Base-by-base conservation (phyloP, 768 basidiomycete genomes). In the Lactarius tabidus region DNA sequence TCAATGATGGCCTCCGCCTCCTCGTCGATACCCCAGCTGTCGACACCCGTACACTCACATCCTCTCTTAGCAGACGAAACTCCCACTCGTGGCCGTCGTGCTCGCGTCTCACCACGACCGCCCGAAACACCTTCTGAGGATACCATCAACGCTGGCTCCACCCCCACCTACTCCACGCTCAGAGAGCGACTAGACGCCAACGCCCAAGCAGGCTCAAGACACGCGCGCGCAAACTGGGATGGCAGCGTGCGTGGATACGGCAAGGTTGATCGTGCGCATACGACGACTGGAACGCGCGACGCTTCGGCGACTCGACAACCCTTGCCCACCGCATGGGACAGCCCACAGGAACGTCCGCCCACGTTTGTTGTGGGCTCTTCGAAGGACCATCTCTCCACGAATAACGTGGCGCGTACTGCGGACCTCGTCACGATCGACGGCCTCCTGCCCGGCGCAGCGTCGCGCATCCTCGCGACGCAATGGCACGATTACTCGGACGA, bases 401-500 rank as follows among this genome's bases (percentile, higher is more conserved):
- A 35, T 2, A 55, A 62, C 33, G 23, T 59, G n/a, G 29, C 59
- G 17, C 35, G 61, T 12, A 43, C 35, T 7, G 64, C 56, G 15
- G 65, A 62, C 38, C 60, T 66, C 51, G 38, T 60, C 2, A 56
- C 64, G 17, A 57, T 58, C 39, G 62, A 65, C 9, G 66, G 67
- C 15, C 36, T 62, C 23, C 35, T 33, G 4, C 45, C 63, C 8
- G 62, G 57, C 2, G 67, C 79, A 15, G 75, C 78, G 1, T 72
- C 79, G 1, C 81, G 84, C 64, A 80, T 92, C 14, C 79, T 93
- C 20, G 77, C 81, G 2, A 88, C 85, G 10, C 82, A 79, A 72
- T 94, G 91, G 90, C 91, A 93, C 71, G 82, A 85, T 28, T 86
- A 85, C 70, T 85, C 89, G 2, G 90, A 93, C 73, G 84, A 89